phyloP scores from a whole-genome alignment of 2,329 filamentous ascomycete genomes.

The Penicillium digitatum region DNA sequence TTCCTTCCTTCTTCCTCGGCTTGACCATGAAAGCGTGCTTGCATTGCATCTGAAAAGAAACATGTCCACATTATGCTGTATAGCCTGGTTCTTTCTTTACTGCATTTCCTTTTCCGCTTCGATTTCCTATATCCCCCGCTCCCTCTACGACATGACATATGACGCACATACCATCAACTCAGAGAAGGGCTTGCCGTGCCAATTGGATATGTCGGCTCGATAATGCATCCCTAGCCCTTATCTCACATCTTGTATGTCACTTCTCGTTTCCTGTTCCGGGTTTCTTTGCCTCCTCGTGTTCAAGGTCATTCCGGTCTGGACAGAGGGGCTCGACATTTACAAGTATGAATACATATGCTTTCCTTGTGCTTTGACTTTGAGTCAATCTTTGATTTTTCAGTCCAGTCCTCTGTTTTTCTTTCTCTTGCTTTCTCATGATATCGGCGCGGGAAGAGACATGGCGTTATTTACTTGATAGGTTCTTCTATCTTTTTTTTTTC shows the following conservation, averaged over 20 bases:
- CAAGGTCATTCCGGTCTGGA: not conserved
- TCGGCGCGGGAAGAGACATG: conserved; percentile 18
- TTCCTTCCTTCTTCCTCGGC: not conserved
- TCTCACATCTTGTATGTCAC: not conserved
- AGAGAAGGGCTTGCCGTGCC: not conserved
- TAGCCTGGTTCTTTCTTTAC: conserved; percentile 12
- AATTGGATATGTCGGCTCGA: not conserved
- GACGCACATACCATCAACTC: conserved; percentile 20
- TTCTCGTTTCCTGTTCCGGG: not conserved
- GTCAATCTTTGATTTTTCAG: not conserved
- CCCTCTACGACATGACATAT: conserved; percentile 12
- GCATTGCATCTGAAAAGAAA: conserved; percentile 4
- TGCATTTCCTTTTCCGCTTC: not conserved
- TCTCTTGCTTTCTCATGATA: conserved; percentile 15
- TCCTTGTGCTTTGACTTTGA: conserved; percentile 4
- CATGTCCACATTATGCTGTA: conserved; percentile 10
- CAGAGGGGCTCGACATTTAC: conserved; percentile 1
- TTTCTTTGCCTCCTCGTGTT: not conserved
- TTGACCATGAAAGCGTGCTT: conserved; percentile 5
- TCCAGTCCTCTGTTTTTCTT: conserved; percentile 5
- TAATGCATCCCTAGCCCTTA: not conserved
- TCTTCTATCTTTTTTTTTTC: conserved; percentile 7
- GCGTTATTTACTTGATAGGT: conserved; percentile 5
- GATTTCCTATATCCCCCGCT: not conserved
- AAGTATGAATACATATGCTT: conserved; percentile 18